Conservation (phyloP, 1,139 yeast genomes). For the Saccharomyces hybrid region DNA sequence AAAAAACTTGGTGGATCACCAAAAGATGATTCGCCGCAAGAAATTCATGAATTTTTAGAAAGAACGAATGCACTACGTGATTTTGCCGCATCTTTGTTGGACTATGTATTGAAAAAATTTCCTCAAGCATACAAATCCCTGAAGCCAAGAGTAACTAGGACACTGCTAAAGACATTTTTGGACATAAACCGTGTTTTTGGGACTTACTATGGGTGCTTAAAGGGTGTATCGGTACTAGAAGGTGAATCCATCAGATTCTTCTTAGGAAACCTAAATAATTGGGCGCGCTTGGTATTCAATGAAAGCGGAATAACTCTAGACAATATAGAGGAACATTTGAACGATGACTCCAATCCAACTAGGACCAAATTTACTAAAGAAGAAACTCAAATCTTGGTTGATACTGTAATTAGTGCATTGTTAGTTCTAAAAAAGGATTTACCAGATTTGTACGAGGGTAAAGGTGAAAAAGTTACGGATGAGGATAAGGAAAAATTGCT, state of each 20-base stretch:
- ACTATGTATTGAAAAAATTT: conserved; percentile 67
- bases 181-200: conserved; percentile 72
- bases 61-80: conserved; percentile 65
- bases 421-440: conserved; percentile 30
- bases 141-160: conserved; percentile 90
- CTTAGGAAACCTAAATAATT: conserved; percentile 74
- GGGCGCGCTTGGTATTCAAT: conserved; percentile 55
- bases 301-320: conserved; percentile 24
- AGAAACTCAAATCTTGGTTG: conserved; percentile 42
- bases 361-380: conserved; percentile 27
- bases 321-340: conserved; percentile 9
- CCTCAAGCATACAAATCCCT: conserved; percentile 85
- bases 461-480: conserved; percentile 35
- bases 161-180: conserved; percentile 81
- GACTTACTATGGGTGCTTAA: conserved; percentile 86
- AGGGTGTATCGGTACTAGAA: conserved; percentile 79
- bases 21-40: conserved; percentile 10
- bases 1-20: conserved; percentile 68
- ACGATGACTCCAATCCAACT: conserved; percentile 10
- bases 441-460: conserved; percentile 34
- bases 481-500: conserved; percentile 42
- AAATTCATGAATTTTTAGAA: conserved; percentile 22
- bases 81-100: conserved; percentile 77
- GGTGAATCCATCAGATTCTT: conserved; percentile 81
- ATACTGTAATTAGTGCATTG: conserved; percentile 50